Evolutionary conservation across 2,329 filamentous ascomycete genomes (phyloP).

Genomic region (Neurospora sp.): DNA sequence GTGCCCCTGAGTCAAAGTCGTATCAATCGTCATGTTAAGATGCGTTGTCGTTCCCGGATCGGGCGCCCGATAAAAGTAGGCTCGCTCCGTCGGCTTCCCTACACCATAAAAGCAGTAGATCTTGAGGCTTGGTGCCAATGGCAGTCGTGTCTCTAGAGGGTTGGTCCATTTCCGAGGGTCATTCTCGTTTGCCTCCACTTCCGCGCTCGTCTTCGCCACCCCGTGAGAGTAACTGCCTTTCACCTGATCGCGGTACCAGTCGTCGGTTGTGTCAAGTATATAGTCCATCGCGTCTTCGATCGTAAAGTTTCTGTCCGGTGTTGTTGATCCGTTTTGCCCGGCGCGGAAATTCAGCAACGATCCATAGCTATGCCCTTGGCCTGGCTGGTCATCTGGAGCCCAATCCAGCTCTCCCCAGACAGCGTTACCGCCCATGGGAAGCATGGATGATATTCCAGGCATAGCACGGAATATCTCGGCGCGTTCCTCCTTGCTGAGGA

Average conservation of each 20-base stretch:
- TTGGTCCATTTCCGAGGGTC: conserved; percentile 85
- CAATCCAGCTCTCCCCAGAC: conserved; percentile 88
- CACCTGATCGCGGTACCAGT: conserved; percentile 75
- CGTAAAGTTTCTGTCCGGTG: conserved; percentile 66
- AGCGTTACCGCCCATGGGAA: conserved; percentile 84
- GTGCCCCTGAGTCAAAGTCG: conserved; percentile 45
- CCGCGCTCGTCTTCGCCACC: conserved; percentile 65
- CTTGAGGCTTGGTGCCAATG: conserved; percentile 78
- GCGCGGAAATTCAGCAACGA: conserved; percentile 75
- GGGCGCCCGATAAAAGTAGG: conserved; percentile 74
- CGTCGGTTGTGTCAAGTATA: conserved; percentile 65
- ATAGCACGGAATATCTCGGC: conserved; percentile 93
- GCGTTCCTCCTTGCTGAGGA: conserved; percentile 80
- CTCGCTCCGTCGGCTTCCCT: conserved; percentile 85
- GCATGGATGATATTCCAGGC: conserved; percentile 94
- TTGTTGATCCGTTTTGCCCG: conserved; percentile 48
- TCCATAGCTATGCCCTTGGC: conserved; percentile 65
- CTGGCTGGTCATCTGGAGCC: conserved; percentile 77
- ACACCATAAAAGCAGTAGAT: conserved; percentile 97
- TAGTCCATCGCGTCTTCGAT: conserved; percentile 68
- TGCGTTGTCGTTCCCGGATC: conserved; percentile 56
- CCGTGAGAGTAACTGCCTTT: conserved; percentile 75
- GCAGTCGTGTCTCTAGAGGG: conserved; percentile 79
- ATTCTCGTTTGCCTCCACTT: conserved; percentile 76
- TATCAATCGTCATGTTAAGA: conserved; percentile 67